Conservation (phyloP, 176 grass and related monocot species). For the Aechmea fasciata region DNA sequence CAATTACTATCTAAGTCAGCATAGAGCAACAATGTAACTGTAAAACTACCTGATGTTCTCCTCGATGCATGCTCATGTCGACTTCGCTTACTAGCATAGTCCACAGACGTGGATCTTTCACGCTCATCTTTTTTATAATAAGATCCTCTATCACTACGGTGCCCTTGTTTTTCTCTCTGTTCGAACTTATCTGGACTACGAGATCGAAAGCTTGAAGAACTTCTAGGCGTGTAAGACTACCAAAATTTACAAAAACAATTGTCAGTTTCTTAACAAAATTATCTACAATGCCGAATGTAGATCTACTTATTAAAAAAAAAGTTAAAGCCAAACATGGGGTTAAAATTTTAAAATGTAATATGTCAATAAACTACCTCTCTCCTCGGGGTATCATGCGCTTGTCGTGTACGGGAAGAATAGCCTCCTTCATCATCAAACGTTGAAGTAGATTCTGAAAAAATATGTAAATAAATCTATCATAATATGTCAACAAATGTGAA, state of each 20-base stretch:
- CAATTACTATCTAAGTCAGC: background rate
- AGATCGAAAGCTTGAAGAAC: conserved; percentile 34
- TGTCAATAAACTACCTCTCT: conserved; percentile 37
- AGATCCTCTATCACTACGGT: conserved; percentile 42
- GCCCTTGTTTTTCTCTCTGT: conserved; percentile 41
- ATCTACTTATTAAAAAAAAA: background rate
- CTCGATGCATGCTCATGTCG: conserved; percentile 46
- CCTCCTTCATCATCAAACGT: conserved; percentile 25
- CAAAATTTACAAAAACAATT: conserved; percentile 20
- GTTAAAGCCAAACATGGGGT: background rate
- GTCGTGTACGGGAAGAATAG: conserved; percentile 20
- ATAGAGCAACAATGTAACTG: conserved; percentile 23
- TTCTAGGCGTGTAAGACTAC: conserved; percentile 48
- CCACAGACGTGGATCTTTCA: conserved; percentile 32
- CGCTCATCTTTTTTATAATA: conserved; percentile 37
- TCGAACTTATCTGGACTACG: conserved; percentile 33
- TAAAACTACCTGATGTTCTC: conserved; percentile 53
- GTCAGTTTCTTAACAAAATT: conserved; percentile 2
- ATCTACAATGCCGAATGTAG: background rate
- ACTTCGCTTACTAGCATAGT: conserved; percentile 57
- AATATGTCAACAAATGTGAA: conserved; percentile 2
- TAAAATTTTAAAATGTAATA: background rate
- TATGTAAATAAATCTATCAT: conserved; percentile 5
- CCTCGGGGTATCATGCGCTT: conserved; percentile 15
- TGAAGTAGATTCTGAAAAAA: conserved; percentile 41